Evolutionary conservation across 306 rosid genomes (phyloP).

Genomic region (Vigna nakashimae): DNA sequence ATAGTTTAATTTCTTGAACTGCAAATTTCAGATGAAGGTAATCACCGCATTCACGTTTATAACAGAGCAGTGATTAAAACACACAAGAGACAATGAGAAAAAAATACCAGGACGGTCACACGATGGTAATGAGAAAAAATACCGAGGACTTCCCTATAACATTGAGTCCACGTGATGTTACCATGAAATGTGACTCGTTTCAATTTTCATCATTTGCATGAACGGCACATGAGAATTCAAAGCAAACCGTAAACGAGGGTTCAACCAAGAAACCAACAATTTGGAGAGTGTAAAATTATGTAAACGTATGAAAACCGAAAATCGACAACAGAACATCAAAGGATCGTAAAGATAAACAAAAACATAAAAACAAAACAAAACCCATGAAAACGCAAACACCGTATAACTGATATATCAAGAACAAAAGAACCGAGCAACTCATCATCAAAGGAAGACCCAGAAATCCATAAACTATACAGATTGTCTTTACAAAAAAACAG

Average conservation of each 20-base stretch:
- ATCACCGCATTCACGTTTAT: slow-evolving; percentile 4
- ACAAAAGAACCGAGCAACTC: not conserved
- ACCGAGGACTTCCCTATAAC: slow-evolving; percentile 2
- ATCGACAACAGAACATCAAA: slow-evolving; percentile 16
- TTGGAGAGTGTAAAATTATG: not conserved
- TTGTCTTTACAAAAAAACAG: not conserved
- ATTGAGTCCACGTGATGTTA: slow-evolving; percentile 16
- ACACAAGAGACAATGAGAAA: not conserved
- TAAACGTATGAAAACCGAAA: not conserved
- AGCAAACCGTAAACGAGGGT: not conserved
- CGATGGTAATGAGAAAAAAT: not conserved
- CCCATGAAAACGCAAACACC: not conserved
- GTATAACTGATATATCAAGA: not conserved
- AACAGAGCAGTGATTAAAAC: not conserved
- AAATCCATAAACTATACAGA: slow-evolving; percentile 14
- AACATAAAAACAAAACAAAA: not conserved
- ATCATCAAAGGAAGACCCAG: not conserved
- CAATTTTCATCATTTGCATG: slow-evolving; percentile 39
- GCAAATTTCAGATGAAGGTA: slow-evolving; percentile 32
- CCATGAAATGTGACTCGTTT: slow-evolving; percentile 2
- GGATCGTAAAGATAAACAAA: slow-evolving; percentile 8
- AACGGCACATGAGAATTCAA: slow-evolving; percentile 5
- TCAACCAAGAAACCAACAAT: slow-evolving; percentile 13
- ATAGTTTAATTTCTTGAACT: not conserved
- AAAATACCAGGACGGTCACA: slow-evolving; percentile 8